Conservation (phyloP, 140 eudicot genomes). For the Senecio squalidus region DNA sequence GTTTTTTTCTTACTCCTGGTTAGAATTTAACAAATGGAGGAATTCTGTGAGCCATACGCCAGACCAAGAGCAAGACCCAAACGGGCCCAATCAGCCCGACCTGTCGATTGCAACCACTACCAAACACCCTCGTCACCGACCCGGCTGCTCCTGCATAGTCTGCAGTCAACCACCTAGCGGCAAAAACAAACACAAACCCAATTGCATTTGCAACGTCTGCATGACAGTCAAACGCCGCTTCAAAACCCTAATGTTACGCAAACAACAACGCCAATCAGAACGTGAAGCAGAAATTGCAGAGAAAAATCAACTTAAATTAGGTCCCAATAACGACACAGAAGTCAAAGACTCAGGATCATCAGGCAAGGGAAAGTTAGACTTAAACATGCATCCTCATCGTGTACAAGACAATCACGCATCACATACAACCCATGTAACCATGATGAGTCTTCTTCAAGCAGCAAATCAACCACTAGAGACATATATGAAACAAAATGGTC, state of each 20-base stretch:
- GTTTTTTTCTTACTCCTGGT: neutral
- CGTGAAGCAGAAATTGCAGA: conserved; percentile 85
- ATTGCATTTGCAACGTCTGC: conserved; percentile 88
- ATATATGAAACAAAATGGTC: conserved; percentile 77
- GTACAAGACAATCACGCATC: conserved; percentile 26
- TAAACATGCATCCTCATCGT: conserved; percentile 55
- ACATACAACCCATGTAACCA: conserved; percentile 41
- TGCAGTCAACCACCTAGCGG: conserved; percentile 99
- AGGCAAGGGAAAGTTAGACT: conserved; percentile 43
- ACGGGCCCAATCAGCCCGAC: conserved; percentile 35
- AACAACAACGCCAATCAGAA: conserved; percentile 87
- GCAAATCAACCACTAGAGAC: conserved; percentile 73
- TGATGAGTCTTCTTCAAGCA: conserved; percentile 80
- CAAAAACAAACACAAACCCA: conserved; percentile 91
- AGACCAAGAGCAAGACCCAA: conserved; percentile 40
- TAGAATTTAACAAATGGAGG: conserved; percentile 60
- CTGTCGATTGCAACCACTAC: conserved; percentile 74
- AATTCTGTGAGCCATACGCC: conserved; percentile 30
- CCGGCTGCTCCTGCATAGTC: conserved; percentile 97
- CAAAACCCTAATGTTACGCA: conserved; percentile 87
- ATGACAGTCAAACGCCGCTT: conserved; percentile 97
- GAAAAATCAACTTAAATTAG: conserved; percentile 39
- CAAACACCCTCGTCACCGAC: conserved; percentile 92
- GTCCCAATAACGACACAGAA: conserved; percentile 50
- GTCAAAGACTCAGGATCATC: conserved; percentile 27